These are phyloP conservation scores for Globisporangium alternatum DNA, from an alignment of 352 stramenopile species.

Conservation along the genomic window DNA sequence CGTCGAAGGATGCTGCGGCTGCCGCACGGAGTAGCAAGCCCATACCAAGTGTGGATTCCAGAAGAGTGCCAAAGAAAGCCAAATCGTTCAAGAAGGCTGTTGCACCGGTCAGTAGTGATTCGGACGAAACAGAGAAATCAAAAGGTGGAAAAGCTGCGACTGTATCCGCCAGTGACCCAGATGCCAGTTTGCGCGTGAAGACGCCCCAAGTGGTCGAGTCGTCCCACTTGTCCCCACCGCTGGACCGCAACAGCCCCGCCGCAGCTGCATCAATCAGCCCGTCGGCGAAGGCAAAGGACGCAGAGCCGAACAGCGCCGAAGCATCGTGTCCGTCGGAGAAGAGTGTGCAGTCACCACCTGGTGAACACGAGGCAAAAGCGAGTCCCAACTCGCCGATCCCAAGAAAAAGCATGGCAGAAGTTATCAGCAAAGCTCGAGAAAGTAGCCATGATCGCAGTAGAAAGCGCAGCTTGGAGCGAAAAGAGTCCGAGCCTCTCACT, in stretches of 20 bases:
- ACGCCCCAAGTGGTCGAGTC: constrained; percentile 38
- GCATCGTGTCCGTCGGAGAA: constrained; percentile 6
- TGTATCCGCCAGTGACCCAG: not conserved
- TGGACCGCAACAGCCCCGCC: constrained; percentile 41
- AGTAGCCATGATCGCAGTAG: constrained; percentile 22
- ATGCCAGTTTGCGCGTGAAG: constrained; percentile 41
- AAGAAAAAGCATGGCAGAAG: constrained; percentile 8
- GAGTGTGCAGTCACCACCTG: not conserved
- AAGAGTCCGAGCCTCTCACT: constrained; percentile 32
- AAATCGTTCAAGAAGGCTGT: constrained; percentile 2
- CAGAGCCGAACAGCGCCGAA: constrained; percentile 3
- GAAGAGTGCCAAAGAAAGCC: constrained; percentile 4
- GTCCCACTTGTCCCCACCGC: constrained; percentile 48
- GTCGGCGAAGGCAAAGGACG: constrained; percentile 46
- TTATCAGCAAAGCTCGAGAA: constrained; percentile 4
- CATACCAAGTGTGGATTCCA: not conserved
- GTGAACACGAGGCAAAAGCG: constrained; percentile 4
- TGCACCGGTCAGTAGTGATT: not conserved
- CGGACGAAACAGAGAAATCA: constrained; percentile 7
- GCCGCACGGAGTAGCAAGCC: not conserved
- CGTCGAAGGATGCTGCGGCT: constrained; percentile 6
- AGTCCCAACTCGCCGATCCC: constrained; percentile 1
- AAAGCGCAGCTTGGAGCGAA: constrained; percentile 42
- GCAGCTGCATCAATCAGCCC: constrained; percentile 47
- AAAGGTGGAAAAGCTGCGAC: not conserved